Evolutionary conservation across 352 stramenopile species (phyloP), one percentile per base, ranked within the genome.

Genomic region (Globisporangium splendens): DNA sequence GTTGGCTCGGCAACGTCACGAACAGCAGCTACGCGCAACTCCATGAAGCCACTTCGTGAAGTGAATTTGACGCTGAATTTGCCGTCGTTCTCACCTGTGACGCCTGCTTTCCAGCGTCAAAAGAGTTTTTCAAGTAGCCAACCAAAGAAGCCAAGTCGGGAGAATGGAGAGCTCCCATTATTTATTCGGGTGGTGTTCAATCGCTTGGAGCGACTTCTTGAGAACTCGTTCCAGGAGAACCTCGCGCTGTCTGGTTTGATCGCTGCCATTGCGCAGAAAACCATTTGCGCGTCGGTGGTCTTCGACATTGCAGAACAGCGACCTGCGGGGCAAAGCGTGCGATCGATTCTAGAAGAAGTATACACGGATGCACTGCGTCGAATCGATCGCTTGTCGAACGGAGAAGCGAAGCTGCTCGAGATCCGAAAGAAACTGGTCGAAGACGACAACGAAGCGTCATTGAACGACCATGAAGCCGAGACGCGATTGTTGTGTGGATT

Each of bases 191-290:
- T 93, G 54, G 72, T 93, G 48, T 56, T 95, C 49, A 89, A 77
- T 54, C 82, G 84, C 21, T 61, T 90, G 7, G 83, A 93, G 60
- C 71, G 84, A 10, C 59, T 93, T 22, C 60, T 95, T 44, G 82
- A 93, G 57, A 91, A 87, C 65, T 91, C 83, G 6, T 88, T 95
- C 43, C 69, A 90, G 6, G 86, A 93, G 59, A 95, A 93, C 41
- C 52, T 95, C 15, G 82, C 86, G 17, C 62, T 95, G 1, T 95
- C 86, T 2, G 86, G 86, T 5, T 50, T 95, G 38, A 71, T 95
- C 21, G 86, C 81, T 21, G 68, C 72, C n/a, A 62, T 95, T 1
- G 83, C 86, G 1, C 75, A 88, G 12, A 91, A 90, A 62, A 56
- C 67, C 7, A 68, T 69, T 18, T 91, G 79, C 33, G 66, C 66